A percentile compares a stretch with the other conserved stretches of the same genome.
Conservation (phyloP, 2,329 filamentous ascomycete genomes). For the Aspergillus sp. region DNA sequence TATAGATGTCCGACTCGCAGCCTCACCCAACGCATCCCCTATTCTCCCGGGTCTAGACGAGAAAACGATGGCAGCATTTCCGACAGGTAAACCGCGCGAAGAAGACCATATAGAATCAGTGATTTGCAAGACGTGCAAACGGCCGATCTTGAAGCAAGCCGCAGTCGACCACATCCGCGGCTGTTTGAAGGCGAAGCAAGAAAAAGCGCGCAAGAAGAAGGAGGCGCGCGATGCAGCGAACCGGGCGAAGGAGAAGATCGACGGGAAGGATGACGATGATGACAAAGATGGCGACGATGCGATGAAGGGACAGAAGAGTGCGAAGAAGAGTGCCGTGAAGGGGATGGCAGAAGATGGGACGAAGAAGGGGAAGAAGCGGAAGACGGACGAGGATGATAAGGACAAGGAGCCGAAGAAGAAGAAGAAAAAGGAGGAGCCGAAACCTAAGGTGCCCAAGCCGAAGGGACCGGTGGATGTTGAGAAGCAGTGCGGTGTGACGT, state of each 20-base stretch:
- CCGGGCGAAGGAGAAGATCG: constrained; percentile 48
- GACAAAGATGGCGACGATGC: constrained; percentile 39
- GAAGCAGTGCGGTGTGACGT: constrained; percentile 80
- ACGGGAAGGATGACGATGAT: constrained; percentile 40
- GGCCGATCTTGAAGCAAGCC: constrained; percentile 68
- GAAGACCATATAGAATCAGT: constrained; percentile 75
- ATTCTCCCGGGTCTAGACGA: constrained; percentile 60
- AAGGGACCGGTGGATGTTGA: constrained; percentile 94
- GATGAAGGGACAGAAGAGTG: constrained; percentile 55
- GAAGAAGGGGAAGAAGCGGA: constrained; percentile 69
- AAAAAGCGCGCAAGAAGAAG: constrained; percentile 71
- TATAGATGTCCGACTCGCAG: constrained; percentile 18
- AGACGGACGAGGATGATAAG: constrained; percentile 60
- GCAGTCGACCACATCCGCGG: constrained; percentile 74
- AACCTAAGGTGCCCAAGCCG: constrained; percentile 73
- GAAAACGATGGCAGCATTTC: constrained; percentile 68
- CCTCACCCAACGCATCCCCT: constrained; percentile 34
- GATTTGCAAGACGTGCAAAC: constrained; percentile 91
- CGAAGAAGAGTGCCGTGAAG: constrained; percentile 50
- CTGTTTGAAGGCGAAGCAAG: constrained; percentile 78
- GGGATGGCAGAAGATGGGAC: constrained; percentile 49
- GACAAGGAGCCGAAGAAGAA: constrained; percentile 80
- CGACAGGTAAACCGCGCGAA: constrained; percentile 72
- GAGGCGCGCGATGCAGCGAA: constrained; percentile 66
- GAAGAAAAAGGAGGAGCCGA: constrained; percentile 92